Evolutionary conservation across 148 eudicot genomes (phyloP).

Genomic region (Limonium bicolor): DNA sequence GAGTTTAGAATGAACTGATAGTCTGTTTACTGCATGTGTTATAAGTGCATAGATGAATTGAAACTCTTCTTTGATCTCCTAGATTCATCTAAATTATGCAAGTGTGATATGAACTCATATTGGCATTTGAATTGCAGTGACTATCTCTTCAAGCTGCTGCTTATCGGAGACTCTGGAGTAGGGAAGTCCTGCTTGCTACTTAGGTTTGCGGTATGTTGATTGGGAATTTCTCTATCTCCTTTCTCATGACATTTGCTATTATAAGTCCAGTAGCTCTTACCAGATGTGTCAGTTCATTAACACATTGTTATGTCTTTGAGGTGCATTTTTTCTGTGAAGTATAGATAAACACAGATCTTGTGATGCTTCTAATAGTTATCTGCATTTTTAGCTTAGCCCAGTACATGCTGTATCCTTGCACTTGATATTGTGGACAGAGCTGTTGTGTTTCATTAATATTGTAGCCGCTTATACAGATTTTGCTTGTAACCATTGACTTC

Average conservation of each 20-base stretch:
- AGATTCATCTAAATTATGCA: background rate
- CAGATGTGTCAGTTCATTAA: background rate
- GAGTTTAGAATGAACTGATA: too few species aligned
- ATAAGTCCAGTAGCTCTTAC: background rate
- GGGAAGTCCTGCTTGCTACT: conserved; percentile 22
- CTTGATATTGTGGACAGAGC: too few species aligned
- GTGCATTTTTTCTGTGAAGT: background rate
- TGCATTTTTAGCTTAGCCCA: too few species aligned
- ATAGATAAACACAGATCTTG: background rate
- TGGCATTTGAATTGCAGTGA: conserved; percentile 11
- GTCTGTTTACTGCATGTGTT: too few species aligned
- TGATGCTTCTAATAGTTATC: too few species aligned
- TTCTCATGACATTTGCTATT: background rate
- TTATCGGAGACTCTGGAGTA: conserved; percentile 23
- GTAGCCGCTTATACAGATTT: too few species aligned
- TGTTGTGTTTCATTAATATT: too few species aligned
- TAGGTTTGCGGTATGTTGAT: conserved; percentile 18
- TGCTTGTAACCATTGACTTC: too few species aligned
- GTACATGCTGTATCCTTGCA: too few species aligned
- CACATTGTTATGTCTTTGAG: background rate
- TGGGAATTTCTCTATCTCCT: background rate
- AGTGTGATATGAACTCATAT: background rate
- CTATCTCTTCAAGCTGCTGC: conserved; percentile 24
- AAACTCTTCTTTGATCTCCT: background rate
- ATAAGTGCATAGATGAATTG: background rate